Conservation (phyloP, 1,284 basidiomycete species). For the Ustilago lituana region DNA sequence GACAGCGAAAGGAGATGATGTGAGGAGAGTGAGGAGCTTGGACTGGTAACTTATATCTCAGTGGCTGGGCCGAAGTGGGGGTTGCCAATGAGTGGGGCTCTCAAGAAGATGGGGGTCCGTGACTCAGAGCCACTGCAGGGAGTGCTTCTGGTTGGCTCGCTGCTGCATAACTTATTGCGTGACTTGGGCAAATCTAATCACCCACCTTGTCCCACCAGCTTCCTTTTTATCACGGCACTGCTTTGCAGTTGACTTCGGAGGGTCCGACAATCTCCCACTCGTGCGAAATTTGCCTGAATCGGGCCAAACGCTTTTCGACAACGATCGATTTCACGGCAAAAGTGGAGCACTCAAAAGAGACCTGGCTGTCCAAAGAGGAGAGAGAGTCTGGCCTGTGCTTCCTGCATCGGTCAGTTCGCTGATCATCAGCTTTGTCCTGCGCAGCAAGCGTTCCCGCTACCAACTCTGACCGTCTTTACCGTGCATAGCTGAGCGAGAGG, state of each 20-base stretch:
- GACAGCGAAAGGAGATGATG: no score
- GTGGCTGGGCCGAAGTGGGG: not conserved
- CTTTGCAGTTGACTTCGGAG: no score
- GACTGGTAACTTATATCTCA: no score
- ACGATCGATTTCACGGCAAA: not conserved
- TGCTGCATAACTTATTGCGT: not conserved
- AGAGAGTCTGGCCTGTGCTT: no score
- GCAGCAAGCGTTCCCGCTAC: no score
- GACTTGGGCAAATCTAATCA: slow-evolving; percentile 19
- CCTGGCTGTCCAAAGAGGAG: not conserved
- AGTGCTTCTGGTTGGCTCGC: slow-evolving; percentile 27
- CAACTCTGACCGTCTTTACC: no score
- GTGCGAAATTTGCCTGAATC: not conserved
- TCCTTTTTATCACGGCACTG: no score
- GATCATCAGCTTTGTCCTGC: no score
- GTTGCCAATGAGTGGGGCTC: slow-evolving; percentile 15
- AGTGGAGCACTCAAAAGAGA: not conserved
- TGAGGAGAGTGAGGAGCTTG: no score
- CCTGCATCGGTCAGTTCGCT: not conserved
- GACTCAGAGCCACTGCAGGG: slow-evolving; percentile 3
- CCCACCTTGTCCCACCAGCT: not conserved
- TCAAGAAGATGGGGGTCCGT: slow-evolving; percentile 18
- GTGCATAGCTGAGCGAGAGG: no score
- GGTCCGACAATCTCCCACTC: slow-evolving; percentile 18
- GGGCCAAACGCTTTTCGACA: no score